Conservation (phyloP, 75 land plant species). For the Cupressus sempervirens region DNA sequence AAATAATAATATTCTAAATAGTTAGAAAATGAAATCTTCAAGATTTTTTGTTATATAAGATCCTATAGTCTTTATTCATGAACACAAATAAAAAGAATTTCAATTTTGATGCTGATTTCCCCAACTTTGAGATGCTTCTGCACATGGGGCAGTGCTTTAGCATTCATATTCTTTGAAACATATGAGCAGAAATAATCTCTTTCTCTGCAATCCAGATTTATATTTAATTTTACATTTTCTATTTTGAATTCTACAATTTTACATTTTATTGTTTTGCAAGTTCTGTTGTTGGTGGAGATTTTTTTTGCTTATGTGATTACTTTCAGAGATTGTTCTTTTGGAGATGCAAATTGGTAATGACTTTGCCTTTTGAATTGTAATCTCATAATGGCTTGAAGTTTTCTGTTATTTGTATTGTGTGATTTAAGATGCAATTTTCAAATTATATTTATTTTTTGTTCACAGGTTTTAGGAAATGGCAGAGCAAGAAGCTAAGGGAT, state of each 20-base stretch:
- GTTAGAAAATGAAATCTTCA: too few species aligned
- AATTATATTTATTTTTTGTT: neutral
- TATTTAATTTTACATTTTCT: too few species aligned
- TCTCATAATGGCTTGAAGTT: too few species aligned
- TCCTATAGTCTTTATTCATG: too few species aligned
- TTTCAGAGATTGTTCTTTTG: neutral
- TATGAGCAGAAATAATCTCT: neutral
- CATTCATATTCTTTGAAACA: neutral
- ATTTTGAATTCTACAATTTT: too few species aligned
- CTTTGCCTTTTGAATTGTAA: too few species aligned
- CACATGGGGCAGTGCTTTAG: neutral
- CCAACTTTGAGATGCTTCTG: too few species aligned
- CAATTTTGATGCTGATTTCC: too few species aligned
- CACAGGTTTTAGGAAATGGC: constrained; percentile 32
- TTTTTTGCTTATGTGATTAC: neutral
- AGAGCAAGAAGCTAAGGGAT: constrained; percentile 60
- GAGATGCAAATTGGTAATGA: neutral
- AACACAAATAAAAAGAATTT: too few species aligned
- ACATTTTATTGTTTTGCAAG: neutral
- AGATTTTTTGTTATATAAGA: too few species aligned
- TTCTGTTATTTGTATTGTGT: neutral
- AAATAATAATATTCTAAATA: too few species aligned
- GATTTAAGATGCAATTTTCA: neutral
- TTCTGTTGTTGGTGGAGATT: neutral
- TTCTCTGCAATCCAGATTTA: too few species aligned